Evolutionary conservation across 306 rosid species (phyloP), one percentile per base, ranked within the genome.

Genomic region (Myrica gale): DNA sequence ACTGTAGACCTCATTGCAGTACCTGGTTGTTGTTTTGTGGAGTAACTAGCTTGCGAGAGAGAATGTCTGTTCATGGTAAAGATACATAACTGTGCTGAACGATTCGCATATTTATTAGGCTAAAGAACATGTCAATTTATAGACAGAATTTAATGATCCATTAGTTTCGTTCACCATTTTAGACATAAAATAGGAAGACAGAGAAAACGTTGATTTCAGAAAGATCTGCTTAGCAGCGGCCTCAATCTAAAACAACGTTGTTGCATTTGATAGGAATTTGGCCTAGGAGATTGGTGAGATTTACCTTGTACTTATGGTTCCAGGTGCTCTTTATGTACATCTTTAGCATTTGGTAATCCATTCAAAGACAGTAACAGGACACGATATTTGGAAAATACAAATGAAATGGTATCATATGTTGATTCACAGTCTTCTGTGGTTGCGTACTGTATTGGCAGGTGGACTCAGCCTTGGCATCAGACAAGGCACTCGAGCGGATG

Each of bases 401-500:
- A 78, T 45, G 78, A 58, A 32, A 9, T 26, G 62, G 16, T 68
- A 63, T 9, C n/a, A 9, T 7, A 57, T 13, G 60, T 55, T 11
- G 20, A 26, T 78, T 53, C 63, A 69, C 73, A 58, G 42, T 62
- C 39, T 69, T 68, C 75, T 66, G 54, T 16, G 37, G 9, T 68
- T 65, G 69, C 20, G 43, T 74, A 50, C 37, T 60, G 66, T 19
- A 81, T 82, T 84, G 79, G 79, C 83, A 91, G 98, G 91, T 54
- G 78, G 97, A 91, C 84, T 91, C 93, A 51, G 81, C 50, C 50
- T 84, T 94, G 86, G 96, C 94, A 82, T 94, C 98, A 15, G 96
- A 90, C 74, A 91, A 91, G 84, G 92, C 98, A 67, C 93, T 94
- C 45, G 98, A 94, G 78, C 84, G 73, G 98, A 94, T 82, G 95